Conservation (phyloP, 78 protist genomes). For the Cavenderia fasciculata region DNA sequence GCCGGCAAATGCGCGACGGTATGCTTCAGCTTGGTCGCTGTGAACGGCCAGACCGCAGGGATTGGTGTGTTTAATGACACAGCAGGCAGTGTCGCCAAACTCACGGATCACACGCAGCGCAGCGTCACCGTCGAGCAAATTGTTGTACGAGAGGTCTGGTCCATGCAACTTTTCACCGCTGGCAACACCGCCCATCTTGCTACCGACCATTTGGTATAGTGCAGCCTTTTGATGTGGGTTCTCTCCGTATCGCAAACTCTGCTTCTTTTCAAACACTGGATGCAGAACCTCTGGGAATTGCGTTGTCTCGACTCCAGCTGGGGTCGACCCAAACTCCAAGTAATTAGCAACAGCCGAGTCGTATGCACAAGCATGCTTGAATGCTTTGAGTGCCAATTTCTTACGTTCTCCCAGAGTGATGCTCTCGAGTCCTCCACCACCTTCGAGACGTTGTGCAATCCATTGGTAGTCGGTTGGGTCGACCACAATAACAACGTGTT, state of each 20-base stretch:
- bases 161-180: constrained; percentile 53
- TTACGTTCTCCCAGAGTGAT: constrained; percentile 72
- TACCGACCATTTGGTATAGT: constrained; percentile 4
- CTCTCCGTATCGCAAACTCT: constrained; percentile 87
- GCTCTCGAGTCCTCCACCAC: not conserved
- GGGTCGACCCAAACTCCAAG: constrained; percentile 21
- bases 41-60: constrained; percentile 73
- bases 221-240: constrained; percentile 91
- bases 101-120: constrained; percentile 69
- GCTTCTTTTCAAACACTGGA: constrained; percentile 56
- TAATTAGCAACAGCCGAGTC: constrained; percentile 85
- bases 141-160: constrained; percentile 67
- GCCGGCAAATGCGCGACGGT: constrained; percentile 57
- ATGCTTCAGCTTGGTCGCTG: constrained; percentile 61
- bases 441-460: constrained; percentile 71
- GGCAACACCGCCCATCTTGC: constrained; percentile 63
- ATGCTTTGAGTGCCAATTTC: constrained; percentile 86
- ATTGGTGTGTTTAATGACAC: constrained; percentile 71
- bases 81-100: constrained; percentile 33
- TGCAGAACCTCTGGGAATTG: constrained; percentile 37
- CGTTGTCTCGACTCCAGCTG: not conserved
- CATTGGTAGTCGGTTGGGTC: constrained; percentile 58
- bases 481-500: constrained; percentile 72
- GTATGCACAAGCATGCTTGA: constrained; percentile 87
- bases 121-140: constrained; percentile 74